These are phyloP conservation scores for Eragrostis tef DNA, from an alignment of 202 grass and related monocot species.

Conservation along the genomic window DNA sequence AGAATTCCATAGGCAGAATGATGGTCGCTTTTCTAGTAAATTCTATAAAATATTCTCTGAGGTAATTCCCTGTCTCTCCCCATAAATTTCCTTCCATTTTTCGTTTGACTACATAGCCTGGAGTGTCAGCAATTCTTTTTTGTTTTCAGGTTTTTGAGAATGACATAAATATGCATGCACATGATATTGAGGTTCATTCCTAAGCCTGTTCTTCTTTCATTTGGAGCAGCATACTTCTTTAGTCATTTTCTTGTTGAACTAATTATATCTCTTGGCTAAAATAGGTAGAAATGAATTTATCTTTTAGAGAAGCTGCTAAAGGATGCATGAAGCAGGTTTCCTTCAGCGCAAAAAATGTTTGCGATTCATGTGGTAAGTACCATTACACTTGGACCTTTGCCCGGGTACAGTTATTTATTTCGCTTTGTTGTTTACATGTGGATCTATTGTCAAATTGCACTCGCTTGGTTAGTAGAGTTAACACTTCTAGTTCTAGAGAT, in stretches of 20 bases:
- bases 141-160: slow-evolving; percentile 79
- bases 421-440: slow-evolving; percentile 16
- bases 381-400: slow-evolving; percentile 18
- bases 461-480: not conserved
- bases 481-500: slow-evolving; percentile 11
- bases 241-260: slow-evolving; percentile 37
- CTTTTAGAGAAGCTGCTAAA: slow-evolving; percentile 86
- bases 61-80: slow-evolving; percentile 53
- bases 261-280: slow-evolving; percentile 41
- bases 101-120: slow-evolving; percentile 8
- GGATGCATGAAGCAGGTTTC: slow-evolving; percentile 75
- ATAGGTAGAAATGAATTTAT: slow-evolving; percentile 81
- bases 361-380: slow-evolving; percentile 85
- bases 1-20: slow-evolving; percentile 60
- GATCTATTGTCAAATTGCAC: slow-evolving; percentile 22
- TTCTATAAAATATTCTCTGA: slow-evolving; percentile 97
- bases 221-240: slow-evolving; percentile 7
- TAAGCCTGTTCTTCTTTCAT: slow-evolving; percentile 41
- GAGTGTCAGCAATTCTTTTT: slow-evolving; percentile 43
- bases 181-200: slow-evolving; percentile 76
- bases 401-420: not conserved
- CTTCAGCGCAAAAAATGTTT: slow-evolving; percentile 74
- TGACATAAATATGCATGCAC: slow-evolving; percentile 60
- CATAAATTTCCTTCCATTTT: slow-evolving; percentile 18
- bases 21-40: slow-evolving; percentile 72